phyloP scores from a whole-genome alignment of 176 grass and related monocot genomes.

The Typha latifolia region DNA sequence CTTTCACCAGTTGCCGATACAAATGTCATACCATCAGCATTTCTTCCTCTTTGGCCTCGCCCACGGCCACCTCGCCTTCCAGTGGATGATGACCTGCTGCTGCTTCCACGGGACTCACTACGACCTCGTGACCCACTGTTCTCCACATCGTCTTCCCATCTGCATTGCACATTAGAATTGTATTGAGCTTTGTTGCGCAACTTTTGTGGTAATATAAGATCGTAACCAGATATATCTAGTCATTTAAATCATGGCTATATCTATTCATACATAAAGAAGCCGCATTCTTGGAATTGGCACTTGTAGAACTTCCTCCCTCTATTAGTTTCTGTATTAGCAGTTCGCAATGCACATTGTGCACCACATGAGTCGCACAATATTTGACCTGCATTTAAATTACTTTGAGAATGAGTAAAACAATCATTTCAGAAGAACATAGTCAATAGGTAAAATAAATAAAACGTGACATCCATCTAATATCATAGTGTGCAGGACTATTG shows the following conservation, averaged over 20 bases:
- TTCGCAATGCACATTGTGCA: constrained; percentile 39
- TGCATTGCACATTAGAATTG: constrained; percentile 16
- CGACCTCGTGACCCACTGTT: constrained; percentile 25
- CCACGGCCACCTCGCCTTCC: constrained; percentile 34
- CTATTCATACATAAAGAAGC: constrained; percentile 55
- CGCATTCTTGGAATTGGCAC: constrained; percentile 52
- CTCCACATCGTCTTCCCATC: constrained; percentile 83
- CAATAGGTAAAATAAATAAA: not conserved
- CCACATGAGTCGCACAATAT: constrained; percentile 60
- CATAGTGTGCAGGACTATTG: not conserved
- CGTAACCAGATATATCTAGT: too few species aligned
- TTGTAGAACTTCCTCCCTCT: constrained; percentile 86
- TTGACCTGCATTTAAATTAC: constrained; percentile 37
- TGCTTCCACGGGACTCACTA: constrained; percentile 23
- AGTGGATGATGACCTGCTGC: constrained; percentile 25
- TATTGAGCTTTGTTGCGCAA: not conserved
- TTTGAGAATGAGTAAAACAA: not conserved
- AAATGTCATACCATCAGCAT: constrained; percentile 37
- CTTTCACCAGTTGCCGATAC: constrained; percentile 76
- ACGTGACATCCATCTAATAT: not conserved
- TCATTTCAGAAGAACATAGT: not conserved
- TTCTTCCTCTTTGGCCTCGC: constrained; percentile 25
- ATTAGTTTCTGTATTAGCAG: constrained; percentile 78
- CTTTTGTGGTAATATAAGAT: too few species aligned
- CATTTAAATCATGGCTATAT: too few species aligned